Evolutionary conservation across 2,329 filamentous ascomycete genomes (phyloP).

Genomic region (Beauveria sp.): DNA sequence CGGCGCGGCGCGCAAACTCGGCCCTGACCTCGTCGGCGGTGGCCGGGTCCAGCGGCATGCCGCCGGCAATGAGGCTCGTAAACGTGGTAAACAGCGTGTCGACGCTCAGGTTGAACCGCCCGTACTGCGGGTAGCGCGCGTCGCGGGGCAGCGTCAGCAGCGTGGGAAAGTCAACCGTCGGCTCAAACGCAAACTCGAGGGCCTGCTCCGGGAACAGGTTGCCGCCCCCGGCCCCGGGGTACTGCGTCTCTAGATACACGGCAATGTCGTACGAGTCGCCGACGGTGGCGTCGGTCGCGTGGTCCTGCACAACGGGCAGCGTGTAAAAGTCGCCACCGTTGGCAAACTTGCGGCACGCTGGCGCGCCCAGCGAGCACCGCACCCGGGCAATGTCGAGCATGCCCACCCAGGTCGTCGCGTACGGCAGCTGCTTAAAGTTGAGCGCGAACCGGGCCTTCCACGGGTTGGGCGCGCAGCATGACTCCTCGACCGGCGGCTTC

Average conservation of each 20-base stretch:
- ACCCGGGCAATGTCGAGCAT: slow-evolving; percentile 43
- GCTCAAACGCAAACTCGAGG: slow-evolving; percentile 32
- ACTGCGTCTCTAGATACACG: slow-evolving; percentile 46
- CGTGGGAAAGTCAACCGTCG: slow-evolving; percentile 18
- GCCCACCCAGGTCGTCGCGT: slow-evolving; percentile 39
- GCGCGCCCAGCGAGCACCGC: slow-evolving; percentile 37
- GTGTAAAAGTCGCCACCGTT: slow-evolving; percentile 54
- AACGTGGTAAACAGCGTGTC: slow-evolving; percentile 47
- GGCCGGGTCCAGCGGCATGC: slow-evolving; percentile 43
- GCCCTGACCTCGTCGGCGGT: slow-evolving; percentile 36
- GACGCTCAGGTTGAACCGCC: slow-evolving; percentile 45
- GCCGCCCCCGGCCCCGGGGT: slow-evolving; percentile 36
- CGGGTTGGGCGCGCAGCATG: slow-evolving; percentile 22
- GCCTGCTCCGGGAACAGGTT: slow-evolving; percentile 39
- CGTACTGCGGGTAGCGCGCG: slow-evolving; percentile 29
- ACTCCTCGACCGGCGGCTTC: slow-evolving; percentile 22
- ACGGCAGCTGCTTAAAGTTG: slow-evolving; percentile 32
- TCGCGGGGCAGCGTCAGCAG: slow-evolving; percentile 30
- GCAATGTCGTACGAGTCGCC: slow-evolving; percentile 63
- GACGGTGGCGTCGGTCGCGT: slow-evolving; percentile 30
- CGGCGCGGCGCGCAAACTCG: slow-evolving; percentile 41
- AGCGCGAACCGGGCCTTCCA: slow-evolving; percentile 30
- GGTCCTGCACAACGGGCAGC: slow-evolving; percentile 48
- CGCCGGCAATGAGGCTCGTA: slow-evolving; percentile 29
- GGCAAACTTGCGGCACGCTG: slow-evolving; percentile 44